These are phyloP conservation scores for Rosellinia necatrix DNA, from an alignment of 2,329 filamentous ascomycete species.

Conservation along the genomic window DNA sequence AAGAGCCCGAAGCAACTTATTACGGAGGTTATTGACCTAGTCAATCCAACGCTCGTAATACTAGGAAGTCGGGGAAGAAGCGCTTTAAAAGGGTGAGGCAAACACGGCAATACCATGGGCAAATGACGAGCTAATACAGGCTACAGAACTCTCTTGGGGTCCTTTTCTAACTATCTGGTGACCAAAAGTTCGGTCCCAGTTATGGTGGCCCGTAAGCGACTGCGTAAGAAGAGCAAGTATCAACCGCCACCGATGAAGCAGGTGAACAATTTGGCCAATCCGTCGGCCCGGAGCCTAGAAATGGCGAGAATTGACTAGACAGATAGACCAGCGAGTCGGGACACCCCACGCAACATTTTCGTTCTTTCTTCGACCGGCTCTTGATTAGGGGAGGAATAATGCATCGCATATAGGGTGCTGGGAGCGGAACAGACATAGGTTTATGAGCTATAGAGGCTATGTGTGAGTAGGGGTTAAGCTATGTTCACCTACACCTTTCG, in stretches of 20 bases:
- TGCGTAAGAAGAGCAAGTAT: conserved; percentile 85
- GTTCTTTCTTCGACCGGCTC: neutral
- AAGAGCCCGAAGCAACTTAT: conserved; percentile 97
- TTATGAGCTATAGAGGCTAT: neutral
- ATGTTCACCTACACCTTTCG: conserved; percentile 12
- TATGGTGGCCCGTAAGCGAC: conserved; percentile 92
- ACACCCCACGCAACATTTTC: neutral
- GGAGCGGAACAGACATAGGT: conserved; percentile 4
- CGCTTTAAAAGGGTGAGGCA: conserved; percentile 83
- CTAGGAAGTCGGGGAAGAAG: conserved; percentile 90
- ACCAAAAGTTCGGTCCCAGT: conserved; percentile 96
- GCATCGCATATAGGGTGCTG: neutral
- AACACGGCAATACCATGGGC: conserved; percentile 2
- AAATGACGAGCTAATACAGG: conserved; percentile 15
- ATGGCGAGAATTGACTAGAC: conserved; percentile 74
- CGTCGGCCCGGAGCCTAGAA: conserved; percentile 67
- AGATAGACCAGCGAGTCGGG: conserved; percentile 11
- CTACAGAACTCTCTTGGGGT: conserved; percentile 84
- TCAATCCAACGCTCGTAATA: conserved; percentile 90
- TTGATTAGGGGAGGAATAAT: neutral
- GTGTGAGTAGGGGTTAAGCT: neutral
- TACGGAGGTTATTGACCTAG: conserved; percentile 92
- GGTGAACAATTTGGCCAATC: conserved; percentile 80
- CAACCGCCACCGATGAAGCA: conserved; percentile 72
- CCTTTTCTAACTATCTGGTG: conserved; percentile 96